phyloP scores from a whole-genome alignment of 345 rosid species.

The Adansonia digitata region DNA sequence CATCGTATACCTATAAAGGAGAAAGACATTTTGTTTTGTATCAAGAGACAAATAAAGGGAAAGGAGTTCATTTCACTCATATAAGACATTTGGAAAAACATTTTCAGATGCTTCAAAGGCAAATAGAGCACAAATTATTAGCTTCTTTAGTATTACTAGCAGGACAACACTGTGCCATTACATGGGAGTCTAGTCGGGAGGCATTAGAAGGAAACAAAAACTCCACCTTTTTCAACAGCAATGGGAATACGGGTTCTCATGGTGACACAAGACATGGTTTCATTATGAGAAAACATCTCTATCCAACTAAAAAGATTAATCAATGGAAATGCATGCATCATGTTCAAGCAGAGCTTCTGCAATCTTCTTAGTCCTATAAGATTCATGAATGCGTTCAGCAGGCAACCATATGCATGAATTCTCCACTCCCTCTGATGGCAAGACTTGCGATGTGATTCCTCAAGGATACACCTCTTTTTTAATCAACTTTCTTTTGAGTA shows the following conservation, averaged over 20 bases:
- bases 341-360: neutral
- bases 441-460: neutral
- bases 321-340: neutral
- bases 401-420: neutral
- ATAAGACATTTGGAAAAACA: neutral
- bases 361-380: neutral
- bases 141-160: neutral
- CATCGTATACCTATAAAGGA: conserved; percentile 68
- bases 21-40: neutral
- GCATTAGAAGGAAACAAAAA: neutral
- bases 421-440: neutral
- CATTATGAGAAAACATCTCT: neutral
- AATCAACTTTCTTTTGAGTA: too few species aligned
- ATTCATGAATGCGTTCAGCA: neutral
- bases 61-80: neutral
- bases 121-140: neutral
- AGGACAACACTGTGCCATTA: neutral
- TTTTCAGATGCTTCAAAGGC: neutral
- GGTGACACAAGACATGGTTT: neutral
- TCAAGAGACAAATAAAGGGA: neutral
- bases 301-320: neutral
- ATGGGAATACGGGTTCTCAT: neutral
- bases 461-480: neutral
- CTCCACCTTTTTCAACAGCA: neutral
- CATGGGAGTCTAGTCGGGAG: neutral